Evolutionary conservation across 495 filamentous ascomycete species (phyloP).

Genomic region (Penicillium salamii): DNA sequence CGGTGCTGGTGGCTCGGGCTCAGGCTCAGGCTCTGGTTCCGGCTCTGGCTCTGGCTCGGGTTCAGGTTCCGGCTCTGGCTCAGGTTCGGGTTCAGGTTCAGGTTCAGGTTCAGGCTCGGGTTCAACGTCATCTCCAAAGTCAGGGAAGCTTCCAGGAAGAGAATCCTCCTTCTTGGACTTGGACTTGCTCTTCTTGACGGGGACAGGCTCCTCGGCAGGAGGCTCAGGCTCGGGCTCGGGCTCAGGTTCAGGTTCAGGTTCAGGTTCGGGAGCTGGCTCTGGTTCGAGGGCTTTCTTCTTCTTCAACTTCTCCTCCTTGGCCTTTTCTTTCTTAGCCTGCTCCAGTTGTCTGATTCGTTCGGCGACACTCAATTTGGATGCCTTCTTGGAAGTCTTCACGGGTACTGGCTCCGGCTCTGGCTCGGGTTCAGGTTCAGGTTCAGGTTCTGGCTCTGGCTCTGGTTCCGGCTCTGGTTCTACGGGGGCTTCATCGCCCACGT

Average conservation of each 20-base stretch:
- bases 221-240: constrained; percentile 29
- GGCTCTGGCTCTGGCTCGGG: constrained; percentile 18
- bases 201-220: constrained; percentile 23
- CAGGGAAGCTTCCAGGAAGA: constrained; percentile 19
- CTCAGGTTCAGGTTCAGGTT: constrained; percentile 21
- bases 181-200: constrained; percentile 15
- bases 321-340: constrained; percentile 38
- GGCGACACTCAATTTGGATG: constrained; percentile 42
- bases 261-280: constrained; percentile 26
- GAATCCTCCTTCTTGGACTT: constrained; percentile 13
- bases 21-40: constrained; percentile 26
- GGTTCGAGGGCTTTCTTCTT: constrained; percentile 21
- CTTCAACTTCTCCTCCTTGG: constrained; percentile 32
- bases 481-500: constrained; percentile 31
- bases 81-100: constrained; percentile 34
- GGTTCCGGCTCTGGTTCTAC: constrained; percentile 15
- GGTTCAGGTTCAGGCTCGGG: constrained; percentile 31
- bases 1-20: constrained; percentile 20
- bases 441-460: constrained; percentile 23
- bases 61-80: constrained; percentile 30
- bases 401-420: constrained; percentile 13
- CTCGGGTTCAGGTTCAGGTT: constrained; percentile 30
- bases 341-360: constrained; percentile 51
- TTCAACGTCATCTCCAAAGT: constrained; percentile 33
- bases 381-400: constrained; percentile 39